phyloP scores from a whole-genome alignment of 768 basidiomycete species.

The Lentinula aciculospora region DNA sequence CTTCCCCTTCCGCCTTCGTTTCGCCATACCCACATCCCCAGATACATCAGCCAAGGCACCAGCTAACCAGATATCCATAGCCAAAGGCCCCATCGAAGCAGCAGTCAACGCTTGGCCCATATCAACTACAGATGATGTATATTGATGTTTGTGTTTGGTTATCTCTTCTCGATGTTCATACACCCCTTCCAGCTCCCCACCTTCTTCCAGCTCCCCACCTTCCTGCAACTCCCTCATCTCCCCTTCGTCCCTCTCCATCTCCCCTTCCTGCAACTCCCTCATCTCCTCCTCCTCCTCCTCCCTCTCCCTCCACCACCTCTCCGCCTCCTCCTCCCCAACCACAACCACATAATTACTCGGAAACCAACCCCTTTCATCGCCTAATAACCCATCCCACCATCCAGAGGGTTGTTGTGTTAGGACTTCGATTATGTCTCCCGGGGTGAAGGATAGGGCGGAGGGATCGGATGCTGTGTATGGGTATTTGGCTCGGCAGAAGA shows the following conservation, averaged over 20 bases:
- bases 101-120: conserved; percentile 44
- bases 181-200: conserved; percentile 32
- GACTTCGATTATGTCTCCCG: conserved; percentile 91
- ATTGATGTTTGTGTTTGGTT: too few relatives aligned
- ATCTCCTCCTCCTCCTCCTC: neutral
- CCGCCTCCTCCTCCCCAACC: conserved; percentile 79
- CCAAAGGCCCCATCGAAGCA: conserved; percentile 20
- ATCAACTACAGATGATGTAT: conserved; percentile 30
- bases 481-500: conserved; percentile 40
- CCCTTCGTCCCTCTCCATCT: neutral
- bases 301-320: neutral
- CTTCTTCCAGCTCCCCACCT: neutral
- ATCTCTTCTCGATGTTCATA: conserved; percentile 19
- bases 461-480: conserved; percentile 86
- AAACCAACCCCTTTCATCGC: conserved; percentile 92
- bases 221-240: neutral
- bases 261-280: neutral
- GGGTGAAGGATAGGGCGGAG: conserved; percentile 83
- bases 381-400: conserved; percentile 97
- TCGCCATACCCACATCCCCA: neutral
- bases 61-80: conserved; percentile 57
- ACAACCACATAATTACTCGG: conserved; percentile 90
- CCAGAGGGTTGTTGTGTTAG: conserved; percentile 86
- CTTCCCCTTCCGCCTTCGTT: neutral
- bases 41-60: conserved; percentile 32